These are phyloP conservation scores for Trypanosoma avium DNA, from an alignment of 208 protist genomes.

Conservation along the genomic window DNA sequence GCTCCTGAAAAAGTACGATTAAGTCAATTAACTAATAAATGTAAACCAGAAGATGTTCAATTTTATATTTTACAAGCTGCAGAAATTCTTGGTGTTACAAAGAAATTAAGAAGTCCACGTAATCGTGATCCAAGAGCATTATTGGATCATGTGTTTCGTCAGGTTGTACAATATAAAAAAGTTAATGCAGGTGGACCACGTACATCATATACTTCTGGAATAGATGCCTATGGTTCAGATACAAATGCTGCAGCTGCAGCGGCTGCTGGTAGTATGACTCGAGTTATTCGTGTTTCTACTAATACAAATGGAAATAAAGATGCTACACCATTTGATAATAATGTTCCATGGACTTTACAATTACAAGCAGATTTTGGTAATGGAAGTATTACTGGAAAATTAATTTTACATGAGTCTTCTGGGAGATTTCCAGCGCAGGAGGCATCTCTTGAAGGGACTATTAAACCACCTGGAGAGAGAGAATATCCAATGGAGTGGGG, in stretches of 20 bases:
- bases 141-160: constrained; percentile 92
- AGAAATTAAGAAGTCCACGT: constrained; percentile 86
- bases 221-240: constrained; percentile 15
- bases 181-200: constrained; percentile 35
- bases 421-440: constrained; percentile 66
- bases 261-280: constrained; percentile 58
- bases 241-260: constrained; percentile 51
- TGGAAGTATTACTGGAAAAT: constrained; percentile 67
- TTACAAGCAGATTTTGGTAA: constrained; percentile 73
- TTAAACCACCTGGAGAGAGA: constrained; percentile 72
- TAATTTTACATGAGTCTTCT: constrained; percentile 67
- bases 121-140: constrained; percentile 89
- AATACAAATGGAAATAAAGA: constrained; percentile 45
- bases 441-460: constrained; percentile 74
- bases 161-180: constrained; percentile 94
- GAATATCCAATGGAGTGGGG: constrained; percentile 90
- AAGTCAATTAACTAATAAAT: constrained; percentile 96
- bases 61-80: constrained; percentile 94
- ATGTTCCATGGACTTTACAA: constrained; percentile 70
- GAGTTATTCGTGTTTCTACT: constrained; percentile 75
- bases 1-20: constrained; percentile 94
- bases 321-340: constrained; percentile 82
- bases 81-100: constrained; percentile 94
- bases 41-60: constrained; percentile 90
- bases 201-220: not conserved